Percentiles rank a stretch among this genome's conserved stretches.
These are phyloP conservation scores for Colletotrichum sp. DNA, from an alignment of 2,329 filamentous ascomycete genomes.

Conservation along the genomic window DNA sequence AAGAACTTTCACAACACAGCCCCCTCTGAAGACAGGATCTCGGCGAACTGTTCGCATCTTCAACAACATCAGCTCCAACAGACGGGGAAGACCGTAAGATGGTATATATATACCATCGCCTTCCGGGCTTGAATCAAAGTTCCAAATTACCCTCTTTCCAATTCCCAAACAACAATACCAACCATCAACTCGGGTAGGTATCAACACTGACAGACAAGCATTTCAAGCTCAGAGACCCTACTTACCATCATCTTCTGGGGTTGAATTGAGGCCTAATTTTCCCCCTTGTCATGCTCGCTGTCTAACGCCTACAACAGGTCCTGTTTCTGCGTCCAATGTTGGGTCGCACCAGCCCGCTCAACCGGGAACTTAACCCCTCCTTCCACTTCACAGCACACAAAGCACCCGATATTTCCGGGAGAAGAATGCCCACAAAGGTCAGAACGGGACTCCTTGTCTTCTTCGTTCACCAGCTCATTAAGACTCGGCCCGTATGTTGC, in stretches of 20 bases:
- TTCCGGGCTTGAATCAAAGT: not conserved
- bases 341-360: not conserved
- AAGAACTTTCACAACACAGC: not conserved
- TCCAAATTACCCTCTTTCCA: not conserved
- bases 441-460: not conserved
- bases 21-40: not conserved
- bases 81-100: not conserved
- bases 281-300: not conserved
- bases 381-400: not conserved
- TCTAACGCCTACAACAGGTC: not conserved
- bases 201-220: not conserved
- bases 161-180: not conserved
- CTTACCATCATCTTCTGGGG: not conserved
- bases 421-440: not conserved
- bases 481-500: not conserved
- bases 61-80: not conserved
- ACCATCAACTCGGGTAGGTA: not conserved
- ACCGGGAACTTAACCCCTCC: not conserved
- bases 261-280: not conserved
- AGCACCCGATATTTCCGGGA: not conserved
- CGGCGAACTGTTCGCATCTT: not conserved
- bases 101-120: not conserved
- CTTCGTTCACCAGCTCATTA: not conserved
- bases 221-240: not conserved
- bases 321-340: not conserved